Base-by-base conservation (phyloP, 371 early-diverging fungal species). In the Basidiobolus meristosporus region DNA sequence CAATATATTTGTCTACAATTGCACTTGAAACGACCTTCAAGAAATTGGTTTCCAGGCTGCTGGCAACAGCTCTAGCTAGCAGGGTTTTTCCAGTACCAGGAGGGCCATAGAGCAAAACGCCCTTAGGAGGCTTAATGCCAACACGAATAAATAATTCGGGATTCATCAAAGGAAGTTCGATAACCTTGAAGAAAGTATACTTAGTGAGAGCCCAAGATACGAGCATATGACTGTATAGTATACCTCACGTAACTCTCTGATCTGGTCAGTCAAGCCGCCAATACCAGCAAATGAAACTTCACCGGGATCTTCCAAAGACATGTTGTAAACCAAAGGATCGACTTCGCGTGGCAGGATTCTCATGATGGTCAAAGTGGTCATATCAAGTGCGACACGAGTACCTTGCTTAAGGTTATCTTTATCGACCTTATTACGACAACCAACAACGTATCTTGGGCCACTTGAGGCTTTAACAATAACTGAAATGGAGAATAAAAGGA, bases 331-430 rank as follows among this genome's bases (percentile, higher is more conserved):
- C 45, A 92, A 69, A 19, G 99, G 99, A 63, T 99, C 99, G 5
- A 99, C 98, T 57, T 99, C 99, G 35, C 98, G 73, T 20, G 98
- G 98, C 34, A 99, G 69, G 52, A 90, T 77, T 32, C 93, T 76
- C 98, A 98, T 98, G 46, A 99, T 98, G 12, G 99, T 99, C 39
- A 99, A 68, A 2, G 99, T 99, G 15, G 98, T 98, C 82, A 98
- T 98, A 60, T 99, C 99, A 39, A 99, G 69, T 10, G 99, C 85
- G 7, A 99, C 99, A 35, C 99, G 84, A 38, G 90, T 76, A 10
- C 98, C 96, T 46, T 83, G 81, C 51, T 90, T 91, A 32, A 97
- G 63, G 48, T 86, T 84, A 41, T 81, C 77, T 60, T 93, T 96
- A 46, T 84, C 79, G 17, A 98, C 75, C 52, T 82, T 86, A 53